phyloP scores from a whole-genome alignment of 176 grass and related monocot genomes.

The Microstegium vimineum region DNA sequence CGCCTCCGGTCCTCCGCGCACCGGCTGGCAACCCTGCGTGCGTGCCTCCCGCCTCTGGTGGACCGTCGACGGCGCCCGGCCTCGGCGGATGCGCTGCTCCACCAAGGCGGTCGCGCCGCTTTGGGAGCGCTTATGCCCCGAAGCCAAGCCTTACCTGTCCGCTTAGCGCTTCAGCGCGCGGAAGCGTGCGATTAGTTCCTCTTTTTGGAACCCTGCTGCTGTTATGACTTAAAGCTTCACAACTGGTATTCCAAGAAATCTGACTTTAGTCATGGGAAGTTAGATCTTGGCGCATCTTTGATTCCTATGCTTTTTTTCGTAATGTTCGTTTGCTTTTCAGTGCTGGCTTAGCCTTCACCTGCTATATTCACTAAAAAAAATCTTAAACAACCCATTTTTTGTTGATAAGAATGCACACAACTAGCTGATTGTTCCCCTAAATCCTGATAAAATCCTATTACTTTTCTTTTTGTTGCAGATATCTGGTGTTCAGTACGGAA shows the following conservation, averaged over 20 bases:
- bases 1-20: too few species aligned
- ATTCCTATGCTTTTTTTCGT: neutral
- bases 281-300: neutral
- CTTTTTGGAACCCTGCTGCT: too few species aligned
- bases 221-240: too few species aligned
- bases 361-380: neutral
- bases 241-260: neutral
- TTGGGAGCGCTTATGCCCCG: too few species aligned
- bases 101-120: too few species aligned
- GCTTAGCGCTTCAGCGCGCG: too few species aligned
- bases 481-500: neutral
- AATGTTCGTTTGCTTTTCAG: neutral
- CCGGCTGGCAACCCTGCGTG: too few species aligned
- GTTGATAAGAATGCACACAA: neutral
- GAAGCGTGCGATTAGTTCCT: too few species aligned
- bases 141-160: too few species aligned
- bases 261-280: neutral
- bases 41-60: too few species aligned
- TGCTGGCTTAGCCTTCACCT: conserved; percentile 9
- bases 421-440: neutral
- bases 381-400: neutral
- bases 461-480: neutral
- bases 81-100: too few species aligned
- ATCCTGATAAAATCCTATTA: conserved; percentile 9
- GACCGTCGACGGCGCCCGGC: too few species aligned